phyloP scores from a whole-genome alignment of 352 stramenopile species.

The Globisporangium canariense region DNA sequence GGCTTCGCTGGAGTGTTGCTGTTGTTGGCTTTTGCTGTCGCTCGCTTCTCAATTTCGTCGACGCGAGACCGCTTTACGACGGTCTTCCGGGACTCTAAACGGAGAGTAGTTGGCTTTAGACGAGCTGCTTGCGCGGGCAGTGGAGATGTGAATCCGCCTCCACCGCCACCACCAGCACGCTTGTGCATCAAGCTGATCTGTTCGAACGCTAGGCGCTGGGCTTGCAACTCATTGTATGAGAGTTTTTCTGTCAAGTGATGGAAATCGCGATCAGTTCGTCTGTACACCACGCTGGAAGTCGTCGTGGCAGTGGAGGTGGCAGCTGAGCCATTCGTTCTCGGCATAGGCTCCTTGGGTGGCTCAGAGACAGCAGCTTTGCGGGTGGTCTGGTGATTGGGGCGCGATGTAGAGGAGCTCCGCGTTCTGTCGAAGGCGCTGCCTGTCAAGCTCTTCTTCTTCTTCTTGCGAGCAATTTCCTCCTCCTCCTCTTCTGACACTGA shows the following conservation, averaged over 20 bases:
- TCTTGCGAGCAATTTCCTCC: not conserved
- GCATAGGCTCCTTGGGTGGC: not conserved
- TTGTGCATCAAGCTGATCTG: conserved; percentile 29
- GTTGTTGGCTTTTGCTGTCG: not conserved
- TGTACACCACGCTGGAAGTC: not conserved
- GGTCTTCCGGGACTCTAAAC: conserved; percentile 15
- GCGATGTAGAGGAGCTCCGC: not conserved
- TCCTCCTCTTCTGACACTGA: not conserved
- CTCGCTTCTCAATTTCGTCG: conserved; percentile 16
- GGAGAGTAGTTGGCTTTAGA: not conserved
- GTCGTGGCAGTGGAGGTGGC: not conserved
- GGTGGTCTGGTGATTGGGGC: not conserved
- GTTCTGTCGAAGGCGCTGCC: not conserved
- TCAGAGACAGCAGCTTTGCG: not conserved
- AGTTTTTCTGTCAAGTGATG: conserved; percentile 16
- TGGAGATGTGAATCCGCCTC: not conserved
- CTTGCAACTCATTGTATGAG: conserved; percentile 23
- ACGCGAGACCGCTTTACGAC: conserved; percentile 10
- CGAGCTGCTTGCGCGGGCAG: not conserved
- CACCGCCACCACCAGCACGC: conserved; percentile 4
- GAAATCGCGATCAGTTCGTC: conserved; percentile 6
- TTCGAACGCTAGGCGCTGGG: conserved; percentile 16
- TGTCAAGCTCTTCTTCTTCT: not conserved
- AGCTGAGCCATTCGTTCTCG: not conserved
- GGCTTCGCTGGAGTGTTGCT: not conserved